Percentiles rank a stretch among this genome's conserved stretches.
Conservation (phyloP, 768 basidiomycete species). For the Boletus fagicola region DNA sequence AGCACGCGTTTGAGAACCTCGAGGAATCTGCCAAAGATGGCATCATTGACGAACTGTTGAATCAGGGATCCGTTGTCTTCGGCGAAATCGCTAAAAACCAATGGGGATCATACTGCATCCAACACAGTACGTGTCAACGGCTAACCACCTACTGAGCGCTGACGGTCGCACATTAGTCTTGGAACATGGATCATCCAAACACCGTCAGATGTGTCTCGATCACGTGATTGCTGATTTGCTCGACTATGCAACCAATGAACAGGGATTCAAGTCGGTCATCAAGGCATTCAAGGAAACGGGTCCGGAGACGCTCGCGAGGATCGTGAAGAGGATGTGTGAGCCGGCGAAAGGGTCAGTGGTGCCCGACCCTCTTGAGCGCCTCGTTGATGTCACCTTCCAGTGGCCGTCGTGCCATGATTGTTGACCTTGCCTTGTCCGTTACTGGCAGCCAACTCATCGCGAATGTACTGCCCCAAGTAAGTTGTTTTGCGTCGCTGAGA, state of each 20-base stretch:
- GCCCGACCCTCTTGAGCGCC: not conserved
- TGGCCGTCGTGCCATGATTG: constrained; percentile 78
- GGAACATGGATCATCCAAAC: constrained; percentile 78
- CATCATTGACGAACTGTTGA: constrained; percentile 80
- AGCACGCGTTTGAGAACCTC: constrained; percentile 86
- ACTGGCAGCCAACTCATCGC: constrained; percentile 87
- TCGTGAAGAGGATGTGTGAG: constrained; percentile 83
- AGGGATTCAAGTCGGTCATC: constrained; percentile 84
- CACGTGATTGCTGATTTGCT: constrained; percentile 74
- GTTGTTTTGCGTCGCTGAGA: constrained; percentile 16
- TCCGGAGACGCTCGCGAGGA: constrained; percentile 66
- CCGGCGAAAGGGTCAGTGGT: constrained; percentile 67
- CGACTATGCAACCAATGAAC: constrained; percentile 78
- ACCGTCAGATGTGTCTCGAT: constrained; percentile 73
- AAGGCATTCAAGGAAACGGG: constrained; percentile 87
- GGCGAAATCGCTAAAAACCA: constrained; percentile 81
- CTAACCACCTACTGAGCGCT: constrained; percentile 3
- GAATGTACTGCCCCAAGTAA: constrained; percentile 72
- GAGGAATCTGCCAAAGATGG: constrained; percentile 82
- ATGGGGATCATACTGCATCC: constrained; percentile 87
- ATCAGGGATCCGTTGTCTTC: constrained; percentile 65
- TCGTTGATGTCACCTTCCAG: constrained; percentile 34
- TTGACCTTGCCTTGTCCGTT: constrained; percentile 79
- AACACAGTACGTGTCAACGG: constrained; percentile 60
- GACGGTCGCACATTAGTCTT: constrained; percentile 49